phyloP scores from a whole-genome alignment of 2,329 filamentous ascomycete species.

The Cladophialophora bantiana region DNA sequence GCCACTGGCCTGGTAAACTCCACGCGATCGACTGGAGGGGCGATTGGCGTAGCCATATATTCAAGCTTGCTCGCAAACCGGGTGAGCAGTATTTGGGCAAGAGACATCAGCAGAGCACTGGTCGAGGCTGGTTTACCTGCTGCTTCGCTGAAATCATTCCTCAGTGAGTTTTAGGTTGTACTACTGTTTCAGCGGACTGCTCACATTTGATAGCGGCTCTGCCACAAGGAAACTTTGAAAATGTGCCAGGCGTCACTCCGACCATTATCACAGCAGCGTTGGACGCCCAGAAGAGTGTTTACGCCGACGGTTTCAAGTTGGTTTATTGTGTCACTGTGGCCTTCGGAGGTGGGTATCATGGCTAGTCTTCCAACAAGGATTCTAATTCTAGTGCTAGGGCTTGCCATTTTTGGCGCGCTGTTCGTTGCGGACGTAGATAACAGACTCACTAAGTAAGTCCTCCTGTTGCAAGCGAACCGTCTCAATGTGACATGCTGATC shows the following conservation, averaged over 20 bases:
- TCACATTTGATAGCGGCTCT: slow-evolving; percentile 14
- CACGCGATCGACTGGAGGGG: slow-evolving; percentile 16
- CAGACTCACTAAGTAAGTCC: slow-evolving; percentile 19
- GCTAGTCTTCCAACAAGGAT: background rate
- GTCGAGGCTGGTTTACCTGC: slow-evolving; percentile 24
- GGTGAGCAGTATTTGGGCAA: slow-evolving; percentile 19
- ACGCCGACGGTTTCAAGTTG: slow-evolving; percentile 18
- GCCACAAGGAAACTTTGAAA: slow-evolving; percentile 15
- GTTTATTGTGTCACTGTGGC: slow-evolving; percentile 26
- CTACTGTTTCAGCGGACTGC: background rate
- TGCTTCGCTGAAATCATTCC: slow-evolving; percentile 19
- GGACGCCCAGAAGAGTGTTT: slow-evolving; percentile 25
- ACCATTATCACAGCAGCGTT: slow-evolving; percentile 14
- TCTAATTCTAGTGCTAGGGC: slow-evolving; percentile 15
- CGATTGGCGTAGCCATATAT: slow-evolving; percentile 26
- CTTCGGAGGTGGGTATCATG: slow-evolving; percentile 25
- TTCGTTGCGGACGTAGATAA: slow-evolving; percentile 23
- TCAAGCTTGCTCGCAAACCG: slow-evolving; percentile 25
- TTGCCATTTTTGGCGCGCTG: slow-evolving; percentile 21
- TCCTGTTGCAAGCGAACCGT: background rate
- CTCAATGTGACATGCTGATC: background rate
- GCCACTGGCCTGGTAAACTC: slow-evolving; percentile 28
- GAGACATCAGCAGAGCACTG: slow-evolving; percentile 19
- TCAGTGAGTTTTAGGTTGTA: slow-evolving; percentile 10
- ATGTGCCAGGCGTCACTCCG: slow-evolving; percentile 20